These are phyloP conservation scores for Citrus reticulata DNA, from an alignment of 345 rosid species.

Conservation along the genomic window DNA sequence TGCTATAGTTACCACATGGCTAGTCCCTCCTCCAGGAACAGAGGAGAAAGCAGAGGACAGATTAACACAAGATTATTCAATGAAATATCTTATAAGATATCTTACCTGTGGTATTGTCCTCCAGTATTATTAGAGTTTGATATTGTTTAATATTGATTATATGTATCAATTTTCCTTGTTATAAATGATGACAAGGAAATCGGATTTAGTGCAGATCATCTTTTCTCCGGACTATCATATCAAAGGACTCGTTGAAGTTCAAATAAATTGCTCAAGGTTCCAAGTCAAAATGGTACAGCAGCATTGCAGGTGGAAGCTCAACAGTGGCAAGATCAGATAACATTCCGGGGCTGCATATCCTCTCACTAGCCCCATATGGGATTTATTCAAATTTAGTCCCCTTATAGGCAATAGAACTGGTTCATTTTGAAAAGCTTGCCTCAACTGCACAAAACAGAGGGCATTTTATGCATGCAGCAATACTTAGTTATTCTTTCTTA, in stretches of 20 bases:
- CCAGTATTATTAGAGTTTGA: too few species aligned
- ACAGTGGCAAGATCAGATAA: not conserved
- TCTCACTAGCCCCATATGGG: slow-evolving; percentile 27
- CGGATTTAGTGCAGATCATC: not conserved
- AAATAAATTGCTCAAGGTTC: not conserved
- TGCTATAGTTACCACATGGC: too few species aligned
- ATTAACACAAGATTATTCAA: too few species aligned
- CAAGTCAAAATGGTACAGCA: slow-evolving; percentile 28
- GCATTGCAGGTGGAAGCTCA: slow-evolving; percentile 14
- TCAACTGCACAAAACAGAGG: not conserved
- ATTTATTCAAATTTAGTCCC: slow-evolving; percentile 14
- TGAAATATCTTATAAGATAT: too few species aligned
- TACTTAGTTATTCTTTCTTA: not conserved
- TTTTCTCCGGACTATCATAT: not conserved
- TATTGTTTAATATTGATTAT: too few species aligned
- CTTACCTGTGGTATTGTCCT: too few species aligned
- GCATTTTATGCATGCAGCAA: not conserved
- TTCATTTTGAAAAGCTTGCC: not conserved
- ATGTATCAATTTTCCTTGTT: too few species aligned
- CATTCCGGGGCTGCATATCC: slow-evolving; percentile 23
- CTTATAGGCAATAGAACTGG: slow-evolving; percentile 10
- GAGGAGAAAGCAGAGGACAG: too few species aligned
- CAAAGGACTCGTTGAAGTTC: not conserved
- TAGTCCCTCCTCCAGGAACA: too few species aligned
- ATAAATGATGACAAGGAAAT: not conserved